Conservation (phyloP, 371 early-diverging fungal species). For the Basidiobolus meristosporus region DNA sequence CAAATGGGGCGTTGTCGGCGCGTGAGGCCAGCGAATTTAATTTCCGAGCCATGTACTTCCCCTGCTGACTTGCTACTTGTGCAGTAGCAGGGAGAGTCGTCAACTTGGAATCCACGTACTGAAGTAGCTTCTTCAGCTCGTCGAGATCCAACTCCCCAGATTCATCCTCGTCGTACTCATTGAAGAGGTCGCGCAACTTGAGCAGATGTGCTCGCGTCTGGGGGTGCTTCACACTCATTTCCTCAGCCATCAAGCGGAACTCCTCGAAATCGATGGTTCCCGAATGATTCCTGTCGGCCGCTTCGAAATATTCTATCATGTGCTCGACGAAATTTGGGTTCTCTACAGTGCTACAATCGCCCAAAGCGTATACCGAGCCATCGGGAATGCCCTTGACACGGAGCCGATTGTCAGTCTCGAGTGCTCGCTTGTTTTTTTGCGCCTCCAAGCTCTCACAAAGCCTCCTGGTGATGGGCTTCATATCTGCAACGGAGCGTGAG, state of each 20-base stretch:
- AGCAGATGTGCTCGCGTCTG: conserved; percentile 27
- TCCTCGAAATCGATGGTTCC: conserved; percentile 21
- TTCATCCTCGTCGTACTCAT: conserved; percentile 36
- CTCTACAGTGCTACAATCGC: conserved; percentile 71
- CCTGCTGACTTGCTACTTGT: conserved; percentile 80
- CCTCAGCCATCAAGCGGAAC: conserved; percentile 15
- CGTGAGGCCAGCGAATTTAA: conserved; percentile 15
- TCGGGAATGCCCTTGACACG: conserved; percentile 40
- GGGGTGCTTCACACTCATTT: conserved; percentile 21
- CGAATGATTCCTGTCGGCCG: conserved; percentile 27
- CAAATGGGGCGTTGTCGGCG: neutral
- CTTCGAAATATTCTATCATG: conserved; percentile 24
- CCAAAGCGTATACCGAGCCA: conserved; percentile 57
- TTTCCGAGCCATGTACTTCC: conserved; percentile 34
- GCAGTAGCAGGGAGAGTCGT: conserved; percentile 72
- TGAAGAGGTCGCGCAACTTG: conserved; percentile 22
- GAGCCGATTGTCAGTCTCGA: conserved; percentile 48
- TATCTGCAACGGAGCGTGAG: conserved; percentile 11
- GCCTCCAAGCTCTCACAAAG: conserved; percentile 19
- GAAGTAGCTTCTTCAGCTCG: conserved; percentile 30
- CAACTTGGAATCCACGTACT: conserved; percentile 35
- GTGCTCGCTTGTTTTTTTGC: conserved; percentile 38
- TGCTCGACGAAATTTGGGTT: conserved; percentile 37
- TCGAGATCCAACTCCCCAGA: conserved; percentile 29
- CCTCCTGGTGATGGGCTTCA: conserved; percentile 36